Evolutionary conservation across 495 filamentous ascomycete genomes (phyloP).

Genomic region (Trichocladium uniseriatum): DNA sequence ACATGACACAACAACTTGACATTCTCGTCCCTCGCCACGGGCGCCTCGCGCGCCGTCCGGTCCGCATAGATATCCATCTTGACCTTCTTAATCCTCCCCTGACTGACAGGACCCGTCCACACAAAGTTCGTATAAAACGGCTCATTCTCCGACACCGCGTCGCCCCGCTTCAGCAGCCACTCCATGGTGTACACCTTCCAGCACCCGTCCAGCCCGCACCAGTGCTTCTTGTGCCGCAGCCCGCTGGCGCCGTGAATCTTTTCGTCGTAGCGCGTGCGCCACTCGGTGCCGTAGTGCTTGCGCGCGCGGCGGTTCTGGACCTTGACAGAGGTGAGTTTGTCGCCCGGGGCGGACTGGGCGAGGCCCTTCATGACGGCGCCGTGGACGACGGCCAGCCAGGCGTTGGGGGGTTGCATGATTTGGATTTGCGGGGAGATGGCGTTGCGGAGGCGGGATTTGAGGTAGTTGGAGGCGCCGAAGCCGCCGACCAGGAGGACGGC

Average conservation of each 20-base stretch:
- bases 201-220: conserved; percentile 18
- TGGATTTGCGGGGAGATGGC: conserved; percentile 30
- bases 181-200: conserved; percentile 23
- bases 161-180: conserved; percentile 26
- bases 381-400: conserved; percentile 44
- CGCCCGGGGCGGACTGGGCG: conserved; percentile 22
- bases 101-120: conserved; percentile 15
- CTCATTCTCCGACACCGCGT: conserved; percentile 25
- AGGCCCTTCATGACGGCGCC: conserved; percentile 38
- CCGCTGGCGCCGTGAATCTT: conserved; percentile 15
- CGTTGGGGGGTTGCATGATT: conserved; percentile 53
- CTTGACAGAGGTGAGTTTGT: conserved; percentile 32
- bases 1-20: conserved; percentile 20
- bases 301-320: conserved; percentile 39
- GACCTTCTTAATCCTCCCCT: conserved; percentile 19
- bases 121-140: conserved; percentile 18
- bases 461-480: conserved; percentile 59
- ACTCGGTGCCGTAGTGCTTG: conserved; percentile 40
- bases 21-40: conserved; percentile 18
- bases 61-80: conserved; percentile 22
- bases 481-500: conserved; percentile 64
- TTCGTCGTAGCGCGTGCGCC: conserved; percentile 26
- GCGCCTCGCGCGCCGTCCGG: conserved; percentile 14
- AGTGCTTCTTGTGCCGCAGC: conserved; percentile 17
- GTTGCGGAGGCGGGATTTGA: conserved; percentile 46